Conservation (phyloP, 805 yeast genomes). For the Wickerhamomyces xylosicus region DNA sequence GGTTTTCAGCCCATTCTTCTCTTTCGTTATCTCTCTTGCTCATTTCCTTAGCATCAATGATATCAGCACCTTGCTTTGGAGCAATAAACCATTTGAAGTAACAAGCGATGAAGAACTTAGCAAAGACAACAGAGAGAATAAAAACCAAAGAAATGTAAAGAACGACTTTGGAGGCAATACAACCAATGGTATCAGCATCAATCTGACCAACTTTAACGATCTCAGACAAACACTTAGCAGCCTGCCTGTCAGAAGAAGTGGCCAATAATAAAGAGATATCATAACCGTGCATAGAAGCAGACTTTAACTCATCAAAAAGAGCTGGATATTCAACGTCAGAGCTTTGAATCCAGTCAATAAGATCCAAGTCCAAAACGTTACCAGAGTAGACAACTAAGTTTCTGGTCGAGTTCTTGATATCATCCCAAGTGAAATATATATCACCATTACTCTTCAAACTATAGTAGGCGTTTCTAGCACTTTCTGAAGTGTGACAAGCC, state of each 20-base stretch:
- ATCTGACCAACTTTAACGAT: constrained; percentile 82
- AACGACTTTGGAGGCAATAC: constrained; percentile 84
- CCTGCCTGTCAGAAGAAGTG: constrained; percentile 53
- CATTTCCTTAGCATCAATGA: constrained; percentile 48
- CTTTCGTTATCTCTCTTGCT: constrained; percentile 53
- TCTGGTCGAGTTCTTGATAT: constrained; percentile 55
- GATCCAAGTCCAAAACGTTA: constrained; percentile 70
- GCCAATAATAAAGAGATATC: constrained; percentile 71
- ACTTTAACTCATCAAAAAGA: constrained; percentile 55
- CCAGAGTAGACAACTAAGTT: constrained; percentile 86
- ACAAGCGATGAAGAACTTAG: constrained; percentile 77
- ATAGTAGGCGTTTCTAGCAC: constrained; percentile 64
- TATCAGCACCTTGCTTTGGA: constrained; percentile 69
- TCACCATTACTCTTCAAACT: constrained; percentile 52
- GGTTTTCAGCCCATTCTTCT: constrained; percentile 80
- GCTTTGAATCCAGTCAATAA: constrained; percentile 64
- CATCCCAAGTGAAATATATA: constrained; percentile 87
- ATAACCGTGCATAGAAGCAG: constrained; percentile 52
- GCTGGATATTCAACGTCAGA: constrained; percentile 66
- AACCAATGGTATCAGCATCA: constrained; percentile 86
- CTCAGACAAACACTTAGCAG: constrained; percentile 78
- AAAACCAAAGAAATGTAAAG: constrained; percentile 73
- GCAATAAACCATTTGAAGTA: constrained; percentile 82
- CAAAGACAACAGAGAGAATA: constrained; percentile 68
- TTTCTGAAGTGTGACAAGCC: constrained; percentile 78